Base-by-base conservation (phyloP, 352 stramenopile species). In the Pythium brassicae region DNA sequence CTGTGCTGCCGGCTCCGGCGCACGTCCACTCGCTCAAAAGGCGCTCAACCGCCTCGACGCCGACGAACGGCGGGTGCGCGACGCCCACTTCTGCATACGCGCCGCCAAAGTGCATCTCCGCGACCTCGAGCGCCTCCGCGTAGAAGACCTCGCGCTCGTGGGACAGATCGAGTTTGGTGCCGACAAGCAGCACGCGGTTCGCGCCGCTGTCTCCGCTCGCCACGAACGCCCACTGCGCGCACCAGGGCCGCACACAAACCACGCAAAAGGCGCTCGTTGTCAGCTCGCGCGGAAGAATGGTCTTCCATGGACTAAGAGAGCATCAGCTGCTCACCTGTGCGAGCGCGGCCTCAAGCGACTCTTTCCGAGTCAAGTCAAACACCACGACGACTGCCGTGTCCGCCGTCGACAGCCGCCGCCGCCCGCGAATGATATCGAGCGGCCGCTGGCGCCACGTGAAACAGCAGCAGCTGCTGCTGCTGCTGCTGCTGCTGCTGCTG, bases 81-180 rank as follows among this genome's bases (percentile, higher is more conserved):
- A 48, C 22, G 51, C 68, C 76, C 9, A 86, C 68, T 50, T 92
- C 82, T 9, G 78, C 68, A 50, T 83, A 89, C 15, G 63, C 70
- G 53, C 86, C 66, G 45, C 25, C 48, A 32, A 83, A 87, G 15
- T 83, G 73, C 43, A 69, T 62, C 22, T 64, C 63, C 8, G 70
- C 74, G 23, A 86, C 57, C 49, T 78, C 69, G 20, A 70, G 67
- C 23, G 71, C 67, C 23, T 87, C 67, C 1, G 61, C 54, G 27
- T 58, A 25, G 12, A 57, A 53, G 14, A 92, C 72, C 32, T 80
- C 46, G 19, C 78, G 74, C 25, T 74, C 60, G 15, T 46, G 65
- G 27, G 11, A 27, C 23, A 60, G 57, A 42, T 92, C 81, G 37
- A 68, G 65, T 37, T 87, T 74, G 7, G 70, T 87, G 4, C 77